A percentile compares a stretch with the other conserved stretches of the same genome.
phyloP scores from a whole-genome alignment of 2,329 filamentous ascomycete species.

The Arthroderma sp. region DNA sequence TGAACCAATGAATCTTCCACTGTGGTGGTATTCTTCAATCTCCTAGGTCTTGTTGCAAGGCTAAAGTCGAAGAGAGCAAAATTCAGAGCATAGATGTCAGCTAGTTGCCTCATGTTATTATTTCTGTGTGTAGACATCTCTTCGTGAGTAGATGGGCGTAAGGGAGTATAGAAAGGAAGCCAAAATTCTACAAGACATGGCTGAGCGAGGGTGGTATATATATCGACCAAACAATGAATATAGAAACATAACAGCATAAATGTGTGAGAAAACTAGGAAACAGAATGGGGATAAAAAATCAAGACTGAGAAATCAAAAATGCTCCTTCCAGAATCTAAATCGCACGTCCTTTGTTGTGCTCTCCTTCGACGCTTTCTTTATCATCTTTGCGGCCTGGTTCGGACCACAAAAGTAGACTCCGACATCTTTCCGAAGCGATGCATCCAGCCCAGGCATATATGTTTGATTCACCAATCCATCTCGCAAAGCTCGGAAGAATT shows the following conservation, averaged over 20 bases:
- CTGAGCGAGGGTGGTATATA: too few species aligned
- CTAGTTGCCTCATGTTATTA: too few species aligned
- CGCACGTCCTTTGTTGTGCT: constrained; percentile 65
- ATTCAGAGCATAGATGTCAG: too few species aligned
- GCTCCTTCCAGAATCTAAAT: constrained; percentile 99
- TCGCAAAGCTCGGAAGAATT: constrained; percentile 71
- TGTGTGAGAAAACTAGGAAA: neutral
- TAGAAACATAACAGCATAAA: neutral
- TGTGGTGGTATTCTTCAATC: too few species aligned
- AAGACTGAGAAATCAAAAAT: constrained; percentile 33
- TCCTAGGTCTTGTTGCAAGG: too few species aligned
- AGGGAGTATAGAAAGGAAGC: too few species aligned
- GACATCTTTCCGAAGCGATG: constrained; percentile 64
- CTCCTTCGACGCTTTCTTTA: constrained; percentile 64
- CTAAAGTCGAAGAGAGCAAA: too few species aligned
- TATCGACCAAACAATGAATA: neutral
- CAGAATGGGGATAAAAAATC: neutral
- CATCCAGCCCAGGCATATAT: constrained; percentile 72
- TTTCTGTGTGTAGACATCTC: too few species aligned
- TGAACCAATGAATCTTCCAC: too few species aligned
- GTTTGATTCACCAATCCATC: constrained; percentile 74
- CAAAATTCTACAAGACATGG: too few species aligned
- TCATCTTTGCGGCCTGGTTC: constrained; percentile 64
- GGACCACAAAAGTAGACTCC: constrained; percentile 98
- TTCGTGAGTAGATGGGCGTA: too few species aligned